Percentiles rank a stretch among this genome's conserved stretches.
Evolutionary conservation across 257 asterid genomes (phyloP).

Genomic region (Primulina huaijiensis): DNA sequence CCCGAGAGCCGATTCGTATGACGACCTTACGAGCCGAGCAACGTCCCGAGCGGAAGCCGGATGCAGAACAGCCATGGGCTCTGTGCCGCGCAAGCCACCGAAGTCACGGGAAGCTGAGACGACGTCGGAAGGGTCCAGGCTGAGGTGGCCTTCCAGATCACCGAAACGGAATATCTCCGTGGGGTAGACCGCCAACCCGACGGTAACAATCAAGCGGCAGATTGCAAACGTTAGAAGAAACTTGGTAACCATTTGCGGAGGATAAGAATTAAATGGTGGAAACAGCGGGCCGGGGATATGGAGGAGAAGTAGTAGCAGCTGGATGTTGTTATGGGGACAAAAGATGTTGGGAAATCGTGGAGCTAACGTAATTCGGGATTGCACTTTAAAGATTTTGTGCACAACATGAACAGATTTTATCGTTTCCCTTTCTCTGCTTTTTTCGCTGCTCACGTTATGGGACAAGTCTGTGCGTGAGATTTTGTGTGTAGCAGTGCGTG

Average conservation of each 20-base stretch:
- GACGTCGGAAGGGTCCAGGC: conserved; percentile 47
- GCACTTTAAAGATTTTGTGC: conserved; percentile 51
- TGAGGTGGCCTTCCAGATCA: conserved; percentile 41
- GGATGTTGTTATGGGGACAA: conserved; percentile 15
- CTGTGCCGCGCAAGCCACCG: conserved; percentile 40
- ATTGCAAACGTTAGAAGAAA: conserved; percentile 50
- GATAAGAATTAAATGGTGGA: too few relatives aligned
- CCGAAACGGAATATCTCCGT: conserved; percentile 38
- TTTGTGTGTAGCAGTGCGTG: conserved; percentile 6
- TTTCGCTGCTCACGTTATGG: conserved; percentile 16
- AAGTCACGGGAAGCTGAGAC: conserved; percentile 51
- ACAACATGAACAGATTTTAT: conserved; percentile 54
- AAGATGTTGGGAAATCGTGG: conserved; percentile 37
- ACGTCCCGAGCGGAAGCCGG: conserved; percentile 61
- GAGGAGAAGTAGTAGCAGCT: neutral
- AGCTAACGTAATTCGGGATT: conserved; percentile 45
- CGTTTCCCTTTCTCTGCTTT: conserved; percentile 14
- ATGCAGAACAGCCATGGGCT: conserved; percentile 60
- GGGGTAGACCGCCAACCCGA: conserved; percentile 60
- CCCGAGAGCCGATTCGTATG: conserved; percentile 55
- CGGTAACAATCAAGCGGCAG: conserved; percentile 55
- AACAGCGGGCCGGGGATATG: too few relatives aligned
- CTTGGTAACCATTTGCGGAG: conserved; percentile 36
- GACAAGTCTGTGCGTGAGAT: neutral
- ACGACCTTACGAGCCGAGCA: conserved; percentile 47